phyloP scores from a whole-genome alignment of 2,329 filamentous ascomycete species.

The Purpureocillium lavendulum region DNA sequence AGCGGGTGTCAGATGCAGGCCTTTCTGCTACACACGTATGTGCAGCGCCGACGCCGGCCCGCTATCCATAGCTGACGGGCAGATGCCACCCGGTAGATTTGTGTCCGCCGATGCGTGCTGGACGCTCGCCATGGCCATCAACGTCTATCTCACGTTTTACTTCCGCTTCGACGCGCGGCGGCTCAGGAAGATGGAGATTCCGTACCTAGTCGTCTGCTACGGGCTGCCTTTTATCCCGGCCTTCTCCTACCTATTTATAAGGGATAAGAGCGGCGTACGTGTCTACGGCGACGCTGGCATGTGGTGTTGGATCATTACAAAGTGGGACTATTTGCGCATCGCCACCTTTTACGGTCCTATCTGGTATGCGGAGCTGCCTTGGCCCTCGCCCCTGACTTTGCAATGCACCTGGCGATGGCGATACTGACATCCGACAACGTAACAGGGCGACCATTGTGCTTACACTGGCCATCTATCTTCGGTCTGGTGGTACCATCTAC shows the following conservation, averaged over 20 bases:
- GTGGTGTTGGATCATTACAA: conserved; percentile 67
- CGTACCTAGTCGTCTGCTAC: conserved; percentile 59
- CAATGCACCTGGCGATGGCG: background rate
- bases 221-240: conserved; percentile 59
- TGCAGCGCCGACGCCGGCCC: background rate
- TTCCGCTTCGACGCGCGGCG: conserved; percentile 53
- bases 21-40: conserved; percentile 67
- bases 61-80: background rate
- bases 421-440: background rate
- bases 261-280: conserved; percentile 32
- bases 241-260: conserved; percentile 53
- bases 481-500: conserved; percentile 51
- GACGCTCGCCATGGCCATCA: conserved; percentile 71
- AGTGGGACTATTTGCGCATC: conserved; percentile 61
- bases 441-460: background rate
- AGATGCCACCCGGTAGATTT: conserved; percentile 41
- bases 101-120: conserved; percentile 63
- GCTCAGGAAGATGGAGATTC: conserved; percentile 56
- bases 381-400: background rate
- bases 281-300: conserved; percentile 64
- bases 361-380: conserved; percentile 34
- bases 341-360: conserved; percentile 62
- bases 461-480: conserved; percentile 19
- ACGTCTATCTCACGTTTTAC: conserved; percentile 73
- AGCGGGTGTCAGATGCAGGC: conserved; percentile 57